phyloP scores from a whole-genome alignment of 1,284 basidiomycete genomes.

The Ustilago trichophora region DNA sequence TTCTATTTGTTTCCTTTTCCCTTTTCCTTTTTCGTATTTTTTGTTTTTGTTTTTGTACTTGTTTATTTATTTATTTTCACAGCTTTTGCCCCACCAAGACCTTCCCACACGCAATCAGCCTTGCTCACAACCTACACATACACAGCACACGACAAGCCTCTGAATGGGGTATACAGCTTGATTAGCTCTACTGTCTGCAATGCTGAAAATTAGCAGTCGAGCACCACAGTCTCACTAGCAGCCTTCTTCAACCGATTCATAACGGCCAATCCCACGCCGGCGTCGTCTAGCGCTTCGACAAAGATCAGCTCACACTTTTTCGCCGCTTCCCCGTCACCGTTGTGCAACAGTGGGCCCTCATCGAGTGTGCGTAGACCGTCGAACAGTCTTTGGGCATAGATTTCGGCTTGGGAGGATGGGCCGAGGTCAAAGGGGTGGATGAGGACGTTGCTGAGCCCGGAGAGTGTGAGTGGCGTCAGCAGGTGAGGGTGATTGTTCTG shows the following conservation, averaged over 20 bases:
- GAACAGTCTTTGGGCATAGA: constrained; percentile 84
- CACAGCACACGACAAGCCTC: too few species aligned
- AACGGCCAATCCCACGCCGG: constrained; percentile 86
- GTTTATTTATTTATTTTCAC: too few species aligned
- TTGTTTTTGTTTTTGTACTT: neutral
- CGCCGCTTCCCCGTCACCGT: constrained; percentile 41
- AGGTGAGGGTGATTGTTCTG: constrained; percentile 16
- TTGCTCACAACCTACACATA: too few species aligned
- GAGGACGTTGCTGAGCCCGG: constrained; percentile 6
- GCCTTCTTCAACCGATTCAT: constrained; percentile 99
- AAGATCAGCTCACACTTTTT: constrained; percentile 79
- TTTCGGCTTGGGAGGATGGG: constrained; percentile 72
- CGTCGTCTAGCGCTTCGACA: constrained; percentile 84
- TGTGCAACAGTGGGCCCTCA: constrained; percentile 33
- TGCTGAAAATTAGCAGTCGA: constrained; percentile 37
- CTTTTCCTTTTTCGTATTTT: neutral
- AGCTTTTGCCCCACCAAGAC: neutral
- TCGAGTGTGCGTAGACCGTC: constrained; percentile 87
- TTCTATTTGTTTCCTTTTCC: neutral
- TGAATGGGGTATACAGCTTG: neutral
- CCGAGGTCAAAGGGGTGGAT: constrained; percentile 72
- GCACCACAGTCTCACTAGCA: constrained; percentile 68
- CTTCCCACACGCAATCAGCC: too few species aligned
- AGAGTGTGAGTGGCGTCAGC: constrained; percentile 1
- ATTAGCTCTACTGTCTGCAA: too few species aligned